These are phyloP conservation scores for Oxyria digyna DNA, from an alignment of 148 eudicot genomes.

Conservation along the genomic window DNA sequence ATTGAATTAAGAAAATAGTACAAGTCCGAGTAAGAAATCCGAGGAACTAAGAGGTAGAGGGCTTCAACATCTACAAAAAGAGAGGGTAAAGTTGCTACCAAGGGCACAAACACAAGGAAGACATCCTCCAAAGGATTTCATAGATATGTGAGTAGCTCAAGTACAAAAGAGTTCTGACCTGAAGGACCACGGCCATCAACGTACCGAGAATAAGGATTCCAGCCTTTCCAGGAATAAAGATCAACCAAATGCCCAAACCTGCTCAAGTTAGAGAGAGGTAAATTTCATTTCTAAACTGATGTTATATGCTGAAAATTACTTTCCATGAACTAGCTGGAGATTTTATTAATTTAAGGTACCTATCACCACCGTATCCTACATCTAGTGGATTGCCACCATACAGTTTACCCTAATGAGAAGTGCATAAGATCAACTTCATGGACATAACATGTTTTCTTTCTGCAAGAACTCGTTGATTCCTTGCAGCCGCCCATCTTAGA, in stretches of 20 bases:
- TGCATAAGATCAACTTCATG: constrained; percentile 94
- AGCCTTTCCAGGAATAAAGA: constrained; percentile 77
- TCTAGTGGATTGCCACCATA: constrained; percentile 67
- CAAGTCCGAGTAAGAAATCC: neutral
- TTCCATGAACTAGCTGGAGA: neutral
- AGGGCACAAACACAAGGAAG: no score
- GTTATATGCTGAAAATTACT: neutral
- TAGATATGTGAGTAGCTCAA: neutral
- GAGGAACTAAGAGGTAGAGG: neutral
- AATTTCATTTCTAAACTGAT: neutral
- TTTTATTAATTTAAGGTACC: constrained; percentile 20
- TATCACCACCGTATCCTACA: constrained; percentile 57
- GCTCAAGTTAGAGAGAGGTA: constrained; percentile 8
- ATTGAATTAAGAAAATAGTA: neutral
- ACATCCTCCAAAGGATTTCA: neutral
- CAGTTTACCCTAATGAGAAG: constrained; percentile 76
- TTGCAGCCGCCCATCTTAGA: constrained; percentile 91
- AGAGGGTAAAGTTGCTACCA: neutral
- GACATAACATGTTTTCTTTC: constrained; percentile 60
- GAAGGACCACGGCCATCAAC: constrained; percentile 64
- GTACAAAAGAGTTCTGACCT: constrained; percentile 24
- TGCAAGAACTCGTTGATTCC: constrained; percentile 49
- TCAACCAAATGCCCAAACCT: constrained; percentile 83
- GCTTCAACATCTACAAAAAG: neutral
- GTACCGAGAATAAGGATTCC: constrained; percentile 80